Evolutionary conservation across 495 filamentous ascomycete genomes (phyloP).

Genomic region (Penicillium antarcticum): DNA sequence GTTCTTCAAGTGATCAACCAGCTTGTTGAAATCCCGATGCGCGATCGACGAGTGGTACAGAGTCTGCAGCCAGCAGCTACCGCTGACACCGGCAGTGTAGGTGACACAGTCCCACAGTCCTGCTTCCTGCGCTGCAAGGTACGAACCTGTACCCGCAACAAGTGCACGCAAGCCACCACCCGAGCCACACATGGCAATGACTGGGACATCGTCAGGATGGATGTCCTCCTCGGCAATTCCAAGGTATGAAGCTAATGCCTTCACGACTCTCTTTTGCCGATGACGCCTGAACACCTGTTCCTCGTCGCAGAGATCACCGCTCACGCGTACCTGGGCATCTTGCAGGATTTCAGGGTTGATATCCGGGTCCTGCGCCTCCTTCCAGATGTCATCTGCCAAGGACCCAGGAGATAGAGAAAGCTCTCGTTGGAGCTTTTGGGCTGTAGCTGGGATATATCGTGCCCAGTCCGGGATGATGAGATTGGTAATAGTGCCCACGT

Average conservation of each 20-base stretch:
- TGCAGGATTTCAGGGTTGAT: constrained; percentile 81
- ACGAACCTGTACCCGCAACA: constrained; percentile 83
- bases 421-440: constrained; percentile 83
- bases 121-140: constrained; percentile 72
- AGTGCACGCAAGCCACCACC: constrained; percentile 88
- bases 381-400: constrained; percentile 89
- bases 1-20: constrained; percentile 81
- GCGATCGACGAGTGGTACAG: constrained; percentile 87
- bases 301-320: constrained; percentile 76
- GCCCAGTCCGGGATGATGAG: constrained; percentile 81
- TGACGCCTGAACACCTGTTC: constrained; percentile 68
- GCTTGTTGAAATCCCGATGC: constrained; percentile 54
- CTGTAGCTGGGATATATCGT: constrained; percentile 66
- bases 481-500: constrained; percentile 62
- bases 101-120: constrained; percentile 91
- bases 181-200: constrained; percentile 89
- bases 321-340: constrained; percentile 77
- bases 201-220: constrained; percentile 87
- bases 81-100: constrained; percentile 91
- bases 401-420: constrained; percentile 82
- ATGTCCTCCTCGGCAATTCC: constrained; percentile 72
- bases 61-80: constrained; percentile 91
- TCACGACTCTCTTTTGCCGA: constrained; percentile 60
- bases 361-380: constrained; percentile 77
- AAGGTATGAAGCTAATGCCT: constrained; percentile 77